Conservation (phyloP, 2,329 filamentous ascomycete species). For the Calonectria ilicicola region DNA sequence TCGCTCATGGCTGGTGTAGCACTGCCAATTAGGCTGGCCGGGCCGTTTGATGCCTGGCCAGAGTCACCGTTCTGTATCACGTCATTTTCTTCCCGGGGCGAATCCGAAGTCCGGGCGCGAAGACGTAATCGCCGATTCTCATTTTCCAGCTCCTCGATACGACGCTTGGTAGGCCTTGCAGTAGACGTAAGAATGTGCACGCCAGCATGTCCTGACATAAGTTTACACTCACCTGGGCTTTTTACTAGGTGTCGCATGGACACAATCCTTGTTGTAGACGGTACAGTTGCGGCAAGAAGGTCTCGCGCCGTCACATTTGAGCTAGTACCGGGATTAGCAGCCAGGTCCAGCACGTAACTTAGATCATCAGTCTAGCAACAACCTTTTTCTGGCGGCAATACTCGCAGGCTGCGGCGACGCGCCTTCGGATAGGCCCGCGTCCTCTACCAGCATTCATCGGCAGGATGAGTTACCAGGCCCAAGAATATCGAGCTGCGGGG, state of each 20-base stretch:
- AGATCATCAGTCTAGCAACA: neutral
- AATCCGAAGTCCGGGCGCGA: neutral
- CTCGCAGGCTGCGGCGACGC: neutral
- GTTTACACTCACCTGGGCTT: neutral
- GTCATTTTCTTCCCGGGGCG: neutral
- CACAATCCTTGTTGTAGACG: neutral
- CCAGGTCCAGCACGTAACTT: neutral
- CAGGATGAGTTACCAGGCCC: neutral
- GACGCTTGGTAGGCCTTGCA: neutral
- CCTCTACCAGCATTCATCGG: neutral
- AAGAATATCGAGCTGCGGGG: neutral
- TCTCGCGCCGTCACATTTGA: conserved; percentile 3
- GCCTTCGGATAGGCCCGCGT: neutral
- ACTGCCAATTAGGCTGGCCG: neutral
- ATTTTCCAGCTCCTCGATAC: neutral
- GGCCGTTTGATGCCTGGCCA: neutral
- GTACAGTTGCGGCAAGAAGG: neutral
- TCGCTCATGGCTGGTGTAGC: neutral
- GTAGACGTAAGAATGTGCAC: neutral
- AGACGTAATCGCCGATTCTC: neutral
- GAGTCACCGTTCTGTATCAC: neutral
- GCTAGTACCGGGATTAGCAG: neutral
- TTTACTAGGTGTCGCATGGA: neutral
- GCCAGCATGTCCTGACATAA: neutral
- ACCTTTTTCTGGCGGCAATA: conserved; percentile 7